These are phyloP conservation scores for Coemansia reversa DNA, from an alignment of 192 early-diverging fungal species.

Conservation along the genomic window DNA sequence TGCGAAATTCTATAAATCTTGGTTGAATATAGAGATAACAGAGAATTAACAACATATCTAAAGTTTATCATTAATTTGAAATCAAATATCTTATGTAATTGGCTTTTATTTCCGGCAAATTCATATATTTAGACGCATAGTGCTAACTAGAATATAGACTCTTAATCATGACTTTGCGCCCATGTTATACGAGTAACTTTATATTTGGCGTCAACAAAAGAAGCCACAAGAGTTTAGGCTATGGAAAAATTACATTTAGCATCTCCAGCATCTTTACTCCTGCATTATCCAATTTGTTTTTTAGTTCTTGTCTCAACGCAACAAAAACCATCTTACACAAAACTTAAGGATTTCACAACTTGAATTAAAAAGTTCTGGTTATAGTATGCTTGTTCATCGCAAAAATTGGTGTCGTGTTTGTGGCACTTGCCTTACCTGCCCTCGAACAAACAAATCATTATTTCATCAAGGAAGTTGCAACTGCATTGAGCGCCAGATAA, in stretches of 20 bases:
- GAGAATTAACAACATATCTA: neutral
- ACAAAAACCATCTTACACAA: neutral
- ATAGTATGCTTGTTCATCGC: constrained; percentile 36
- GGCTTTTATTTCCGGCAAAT: neutral
- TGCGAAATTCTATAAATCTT: too few species aligned
- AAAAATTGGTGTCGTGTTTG: constrained; percentile 55
- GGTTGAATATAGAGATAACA: neutral
- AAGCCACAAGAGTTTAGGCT: neutral
- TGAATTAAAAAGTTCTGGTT: neutral
- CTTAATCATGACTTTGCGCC: neutral
- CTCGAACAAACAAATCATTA: constrained; percentile 26
- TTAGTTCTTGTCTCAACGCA: neutral
- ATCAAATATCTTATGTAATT: neutral
- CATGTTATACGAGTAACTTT: neutral
- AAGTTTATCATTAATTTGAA: neutral
- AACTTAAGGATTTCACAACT: neutral
- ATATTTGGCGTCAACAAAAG: neutral
- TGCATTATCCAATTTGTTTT: neutral
- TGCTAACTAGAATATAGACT: neutral
- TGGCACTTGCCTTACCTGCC: constrained; percentile 45
- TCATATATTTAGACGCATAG: neutral
- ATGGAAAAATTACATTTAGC: neutral
- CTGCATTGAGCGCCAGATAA: constrained; percentile 33
- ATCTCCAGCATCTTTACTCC: neutral
- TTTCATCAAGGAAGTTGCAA: constrained; percentile 41